phyloP scores from a whole-genome alignment of 108 stramenopile species.

The Nannochloropsis granulata region DNA sequence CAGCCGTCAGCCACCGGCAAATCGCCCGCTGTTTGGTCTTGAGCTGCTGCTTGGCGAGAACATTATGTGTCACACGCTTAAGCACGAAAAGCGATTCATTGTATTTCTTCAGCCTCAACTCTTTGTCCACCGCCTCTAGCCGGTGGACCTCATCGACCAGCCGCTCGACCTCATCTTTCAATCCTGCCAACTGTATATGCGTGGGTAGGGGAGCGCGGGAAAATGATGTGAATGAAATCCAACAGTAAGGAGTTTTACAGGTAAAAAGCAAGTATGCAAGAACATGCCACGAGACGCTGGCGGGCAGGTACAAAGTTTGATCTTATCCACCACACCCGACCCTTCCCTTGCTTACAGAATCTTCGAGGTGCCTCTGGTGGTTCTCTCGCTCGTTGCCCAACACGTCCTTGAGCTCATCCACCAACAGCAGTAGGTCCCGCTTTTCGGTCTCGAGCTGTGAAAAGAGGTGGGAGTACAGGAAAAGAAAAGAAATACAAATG shows the following conservation, averaged over 20 bases:
- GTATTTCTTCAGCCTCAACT: not conserved
- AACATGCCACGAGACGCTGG: too few species aligned
- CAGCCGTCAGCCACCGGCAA: not conserved
- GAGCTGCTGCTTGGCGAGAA: not conserved
- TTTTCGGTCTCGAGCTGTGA: not conserved
- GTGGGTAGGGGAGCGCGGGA: not conserved
- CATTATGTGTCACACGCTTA: not conserved
- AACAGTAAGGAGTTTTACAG: not conserved
- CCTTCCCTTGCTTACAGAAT: not conserved
- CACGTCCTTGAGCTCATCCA: not conserved
- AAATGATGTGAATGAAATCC: not conserved
- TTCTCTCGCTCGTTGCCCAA: not conserved
- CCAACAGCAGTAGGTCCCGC: not conserved
- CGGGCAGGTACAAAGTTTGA: too few species aligned
- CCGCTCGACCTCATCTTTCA: not conserved
- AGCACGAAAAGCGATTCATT: not conserved
- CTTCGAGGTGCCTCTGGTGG: not conserved
- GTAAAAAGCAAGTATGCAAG: not conserved
- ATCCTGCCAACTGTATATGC: not conserved
- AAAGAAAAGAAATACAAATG: not conserved
- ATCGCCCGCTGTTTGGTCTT: not conserved
- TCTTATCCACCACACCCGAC: too few species aligned
- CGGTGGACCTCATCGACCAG: not conserved
- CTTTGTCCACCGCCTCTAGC: not conserved
- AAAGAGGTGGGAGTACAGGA: not conserved